Evolutionary conservation across 352 stramenopile species (phyloP).

Genomic region (Pythium volutum): DNA sequence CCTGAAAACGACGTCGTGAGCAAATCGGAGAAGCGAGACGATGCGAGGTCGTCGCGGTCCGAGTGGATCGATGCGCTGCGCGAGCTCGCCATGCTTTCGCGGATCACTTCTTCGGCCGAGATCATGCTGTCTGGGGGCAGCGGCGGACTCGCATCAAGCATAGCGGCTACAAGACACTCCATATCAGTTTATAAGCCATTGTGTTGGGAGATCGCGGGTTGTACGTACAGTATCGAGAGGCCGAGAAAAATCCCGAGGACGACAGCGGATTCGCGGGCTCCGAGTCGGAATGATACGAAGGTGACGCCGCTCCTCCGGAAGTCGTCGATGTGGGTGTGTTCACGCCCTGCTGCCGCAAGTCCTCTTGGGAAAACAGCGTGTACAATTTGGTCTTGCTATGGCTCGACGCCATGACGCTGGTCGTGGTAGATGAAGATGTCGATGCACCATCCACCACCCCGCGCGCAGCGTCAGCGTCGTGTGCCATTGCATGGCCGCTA

Average conservation of each 20-base stretch:
- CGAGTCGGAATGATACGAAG: constrained; percentile 2
- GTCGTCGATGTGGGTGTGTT: background rate
- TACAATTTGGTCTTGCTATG: constrained; percentile 13
- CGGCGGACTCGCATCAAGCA: constrained; percentile 55
- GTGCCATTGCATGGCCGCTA: background rate
- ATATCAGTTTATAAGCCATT: background rate
- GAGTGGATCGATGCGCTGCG: constrained; percentile 69
- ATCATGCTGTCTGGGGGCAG: constrained; percentile 80
- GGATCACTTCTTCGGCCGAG: constrained; percentile 84
- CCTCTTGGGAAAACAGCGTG: constrained; percentile 23
- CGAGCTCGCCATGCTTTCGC: constrained; percentile 78
- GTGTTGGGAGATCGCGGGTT: background rate
- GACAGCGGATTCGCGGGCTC: constrained; percentile 18
- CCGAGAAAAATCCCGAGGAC: constrained; percentile 25
- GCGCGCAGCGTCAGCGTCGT: constrained; percentile 10
- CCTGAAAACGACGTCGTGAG: constrained; percentile 68
- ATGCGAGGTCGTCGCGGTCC: constrained; percentile 59
- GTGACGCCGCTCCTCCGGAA: background rate
- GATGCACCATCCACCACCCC: background rate
- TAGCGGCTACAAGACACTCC: constrained; percentile 31
- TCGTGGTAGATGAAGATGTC: background rate
- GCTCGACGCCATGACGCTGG: background rate
- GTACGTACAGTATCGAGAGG: constrained; percentile 25
- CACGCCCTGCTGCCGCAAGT: constrained; percentile 16
- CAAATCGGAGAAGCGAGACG: constrained; percentile 40